These are phyloP conservation scores for Mycotypha africana DNA, from an alignment of 371 early-diverging fungal species.

Conservation along the genomic window DNA sequence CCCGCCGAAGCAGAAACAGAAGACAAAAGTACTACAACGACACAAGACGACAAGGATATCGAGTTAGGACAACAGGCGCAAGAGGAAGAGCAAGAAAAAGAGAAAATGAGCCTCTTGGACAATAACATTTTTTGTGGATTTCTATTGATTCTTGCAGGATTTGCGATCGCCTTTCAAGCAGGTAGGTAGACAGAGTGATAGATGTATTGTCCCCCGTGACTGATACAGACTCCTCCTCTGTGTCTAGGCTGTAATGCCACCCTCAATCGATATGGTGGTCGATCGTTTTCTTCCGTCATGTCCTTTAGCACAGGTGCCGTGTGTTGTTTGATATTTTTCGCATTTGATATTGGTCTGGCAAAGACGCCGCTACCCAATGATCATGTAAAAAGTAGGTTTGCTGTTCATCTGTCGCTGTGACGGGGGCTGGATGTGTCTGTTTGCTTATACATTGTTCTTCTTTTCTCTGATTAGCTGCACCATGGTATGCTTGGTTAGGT, in stretches of 20 bases:
- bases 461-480: slow-evolving; percentile 9
- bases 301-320: slow-evolving; percentile 9
- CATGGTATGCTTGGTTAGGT: slow-evolving; percentile 31
- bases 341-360: slow-evolving; percentile 10
- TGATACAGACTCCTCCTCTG: too few species aligned
- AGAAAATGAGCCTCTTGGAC: slow-evolving; percentile 2
- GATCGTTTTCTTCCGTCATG: slow-evolving; percentile 16
- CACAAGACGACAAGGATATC: too few species aligned
- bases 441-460: too few species aligned
- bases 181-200: neutral
- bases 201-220: too few species aligned
- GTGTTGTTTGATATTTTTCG: slow-evolving; percentile 15
- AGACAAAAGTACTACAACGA: too few species aligned
- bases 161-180: slow-evolving; percentile 8
- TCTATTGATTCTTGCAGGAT: slow-evolving; percentile 4
- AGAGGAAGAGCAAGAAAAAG: too few species aligned
- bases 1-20: too few species aligned
- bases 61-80: too few species aligned
- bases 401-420: neutral
- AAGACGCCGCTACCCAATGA: slow-evolving; percentile 13
- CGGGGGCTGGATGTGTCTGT: too few species aligned
- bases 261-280: slow-evolving; percentile 14
- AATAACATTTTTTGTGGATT: slow-evolving; percentile 2
- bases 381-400: slow-evolving; percentile 12
- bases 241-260: slow-evolving; percentile 19